phyloP scores from a whole-genome alignment of 805 yeast genomes.

The Sugiyamaella valdiviana region DNA sequence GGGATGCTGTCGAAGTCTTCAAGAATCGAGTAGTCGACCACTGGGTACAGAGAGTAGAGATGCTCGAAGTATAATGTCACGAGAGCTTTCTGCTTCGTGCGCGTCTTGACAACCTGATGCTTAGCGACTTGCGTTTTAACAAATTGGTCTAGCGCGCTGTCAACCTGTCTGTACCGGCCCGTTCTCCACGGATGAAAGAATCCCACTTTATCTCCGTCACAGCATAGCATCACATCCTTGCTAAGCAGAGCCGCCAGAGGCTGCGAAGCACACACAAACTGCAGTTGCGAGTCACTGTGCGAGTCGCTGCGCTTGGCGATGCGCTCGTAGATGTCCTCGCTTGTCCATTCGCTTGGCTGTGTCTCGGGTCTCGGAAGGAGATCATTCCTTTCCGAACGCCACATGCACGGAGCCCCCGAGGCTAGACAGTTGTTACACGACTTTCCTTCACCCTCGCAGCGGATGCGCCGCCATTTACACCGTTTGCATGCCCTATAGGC shows the following conservation, averaged over 20 bases:
- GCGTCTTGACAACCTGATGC: neutral
- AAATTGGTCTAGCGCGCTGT: neutral
- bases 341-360: neutral
- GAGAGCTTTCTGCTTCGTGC: neutral
- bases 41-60: conserved; percentile 2
- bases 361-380: neutral
- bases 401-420: neutral
- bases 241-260: conserved; percentile 1
- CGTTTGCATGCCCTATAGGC: neutral
- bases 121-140: neutral
- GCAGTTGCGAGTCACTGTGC: neutral
- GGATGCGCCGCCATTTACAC: neutral
- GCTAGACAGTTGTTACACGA: neutral
- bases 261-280: conserved; percentile 4
- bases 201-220: conserved; percentile 3
- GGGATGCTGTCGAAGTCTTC: neutral
- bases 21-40: neutral
- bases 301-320: neutral
- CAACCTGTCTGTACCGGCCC: neutral
- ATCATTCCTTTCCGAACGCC: neutral
- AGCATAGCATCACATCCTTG: conserved; percentile 2
- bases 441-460: neutral
- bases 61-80: neutral
- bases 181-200: conserved; percentile 4
- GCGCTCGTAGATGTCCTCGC: neutral